Evolutionary conservation across 768 basidiomycete genomes (phyloP).

Genomic region (Mycena rosella): DNA sequence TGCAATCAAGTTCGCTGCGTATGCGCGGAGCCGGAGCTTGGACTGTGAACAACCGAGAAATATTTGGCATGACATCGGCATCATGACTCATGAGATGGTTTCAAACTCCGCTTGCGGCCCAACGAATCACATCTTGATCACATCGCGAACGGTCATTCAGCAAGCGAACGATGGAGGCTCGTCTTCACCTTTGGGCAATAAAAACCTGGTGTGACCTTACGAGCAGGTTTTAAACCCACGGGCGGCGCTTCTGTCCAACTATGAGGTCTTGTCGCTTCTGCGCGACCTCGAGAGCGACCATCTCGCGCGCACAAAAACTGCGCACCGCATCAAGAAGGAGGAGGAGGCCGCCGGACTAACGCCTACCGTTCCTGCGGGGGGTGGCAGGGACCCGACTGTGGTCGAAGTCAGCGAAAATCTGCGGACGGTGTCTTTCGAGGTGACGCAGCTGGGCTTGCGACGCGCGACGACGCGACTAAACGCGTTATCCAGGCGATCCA

Average conservation of each 20-base stretch:
- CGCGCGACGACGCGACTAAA: slow-evolving; percentile 1
- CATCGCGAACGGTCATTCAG: slow-evolving; percentile 8
- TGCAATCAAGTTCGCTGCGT: too few relatives aligned
- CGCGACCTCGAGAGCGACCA: slow-evolving; percentile 83
- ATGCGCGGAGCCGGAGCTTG: too few relatives aligned
- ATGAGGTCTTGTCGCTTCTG: slow-evolving; percentile 85
- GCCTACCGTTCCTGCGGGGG: slow-evolving; percentile 34
- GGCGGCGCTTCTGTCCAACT: slow-evolving; percentile 88
- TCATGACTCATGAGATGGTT: too few relatives aligned
- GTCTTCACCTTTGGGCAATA: slow-evolving; percentile 12
- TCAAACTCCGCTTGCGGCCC: too few relatives aligned
- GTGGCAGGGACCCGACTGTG: slow-evolving; percentile 49
- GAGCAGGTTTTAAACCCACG: slow-evolving; percentile 77
- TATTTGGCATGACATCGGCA: too few relatives aligned
- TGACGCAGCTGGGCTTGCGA: slow-evolving; percentile 45
- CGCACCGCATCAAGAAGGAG: slow-evolving; percentile 81
- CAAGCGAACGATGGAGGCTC: slow-evolving; percentile 34
- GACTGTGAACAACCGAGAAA: too few relatives aligned
- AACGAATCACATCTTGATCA: too few relatives aligned
- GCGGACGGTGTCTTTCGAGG: slow-evolving; percentile 89
- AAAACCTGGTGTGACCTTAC: slow-evolving; percentile 17
- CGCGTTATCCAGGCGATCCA: slow-evolving; percentile 75
- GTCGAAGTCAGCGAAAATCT: slow-evolving; percentile 84
- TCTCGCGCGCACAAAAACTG: slow-evolving; percentile 75
- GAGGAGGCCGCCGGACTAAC: slow-evolving; percentile 65